Evolutionary conservation across 352 stramenopile species (phyloP).

Genomic region (Phytophthora melonis): DNA sequence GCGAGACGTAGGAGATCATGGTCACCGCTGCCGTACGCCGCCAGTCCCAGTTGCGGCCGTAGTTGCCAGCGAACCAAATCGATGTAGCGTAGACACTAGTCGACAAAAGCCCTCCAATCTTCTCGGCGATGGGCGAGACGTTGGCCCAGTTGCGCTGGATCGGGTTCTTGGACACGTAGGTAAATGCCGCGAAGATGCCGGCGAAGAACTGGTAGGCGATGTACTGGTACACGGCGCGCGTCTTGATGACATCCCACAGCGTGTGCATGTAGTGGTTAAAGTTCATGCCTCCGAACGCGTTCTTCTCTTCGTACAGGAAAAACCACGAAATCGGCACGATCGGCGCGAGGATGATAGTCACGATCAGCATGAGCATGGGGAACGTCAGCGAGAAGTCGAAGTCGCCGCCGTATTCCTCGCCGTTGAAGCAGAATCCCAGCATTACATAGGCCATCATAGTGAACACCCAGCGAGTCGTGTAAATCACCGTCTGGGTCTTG

Average conservation of each 20-base stretch:
- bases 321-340: conserved; percentile 56
- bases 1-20: conserved; percentile 39
- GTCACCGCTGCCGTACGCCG: conserved; percentile 42
- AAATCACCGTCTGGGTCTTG: conserved; percentile 60
- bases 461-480: conserved; percentile 52
- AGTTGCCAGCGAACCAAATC: conserved; percentile 64
- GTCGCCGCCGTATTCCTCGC: conserved; percentile 53
- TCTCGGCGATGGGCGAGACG: conserved; percentile 51
- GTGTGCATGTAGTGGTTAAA: conserved; percentile 53
- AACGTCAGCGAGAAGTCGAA: conserved; percentile 60
- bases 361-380: conserved; percentile 51
- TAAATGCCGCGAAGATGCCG: conserved; percentile 51
- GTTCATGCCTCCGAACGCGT: conserved; percentile 35
- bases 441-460: conserved; percentile 51
- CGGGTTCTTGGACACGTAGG: conserved; percentile 49
- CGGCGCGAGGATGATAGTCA: conserved; percentile 41
- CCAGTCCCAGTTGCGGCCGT: conserved; percentile 68
- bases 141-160: conserved; percentile 57
- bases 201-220: conserved; percentile 53
- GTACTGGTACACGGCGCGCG: conserved; percentile 58
- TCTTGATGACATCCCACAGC: conserved; percentile 59
- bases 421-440: conserved; percentile 57
- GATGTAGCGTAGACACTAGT: conserved; percentile 46
- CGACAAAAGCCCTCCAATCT: conserved; percentile 44
- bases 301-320: conserved; percentile 53